Percentiles rank a stretch among this genome's conserved stretches.
These are phyloP conservation scores for Lophiotrema nucula DNA, from an alignment of 495 filamentous ascomycete species.

Conservation along the genomic window DNA sequence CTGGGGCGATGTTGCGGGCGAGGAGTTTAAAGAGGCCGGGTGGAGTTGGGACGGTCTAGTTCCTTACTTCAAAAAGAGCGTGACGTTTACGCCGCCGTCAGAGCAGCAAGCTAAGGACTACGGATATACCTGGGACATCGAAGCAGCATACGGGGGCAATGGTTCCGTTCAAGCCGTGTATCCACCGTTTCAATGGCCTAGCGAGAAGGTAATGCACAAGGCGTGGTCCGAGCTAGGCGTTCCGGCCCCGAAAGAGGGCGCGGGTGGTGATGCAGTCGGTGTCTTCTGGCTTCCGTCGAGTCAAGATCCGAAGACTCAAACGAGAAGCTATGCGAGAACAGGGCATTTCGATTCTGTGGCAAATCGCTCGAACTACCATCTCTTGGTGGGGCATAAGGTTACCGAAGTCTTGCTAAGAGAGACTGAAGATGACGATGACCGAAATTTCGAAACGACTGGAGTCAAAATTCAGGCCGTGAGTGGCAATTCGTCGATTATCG, in stretches of 20 bases:
- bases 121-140: conserved; percentile 11
- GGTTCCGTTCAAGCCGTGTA: conserved; percentile 9
- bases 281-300: conserved; percentile 17
- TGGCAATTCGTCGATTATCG: background rate
- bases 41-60: conserved; percentile 20
- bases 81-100: conserved; percentile 4
- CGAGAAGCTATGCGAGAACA: conserved; percentile 10
- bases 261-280: conserved; percentile 9
- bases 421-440: background rate
- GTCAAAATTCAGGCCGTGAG: conserved; percentile 5
- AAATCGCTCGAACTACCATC: conserved; percentile 17
- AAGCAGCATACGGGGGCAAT: conserved; percentile 17
- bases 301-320: conserved; percentile 16
- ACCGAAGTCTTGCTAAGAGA: conserved; percentile 1
- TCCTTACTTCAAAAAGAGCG: conserved; percentile 27
- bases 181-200: conserved; percentile 19
- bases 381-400: conserved; percentile 18
- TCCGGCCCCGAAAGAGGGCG: conserved; percentile 1
- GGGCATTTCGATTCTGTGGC: conserved; percentile 14
- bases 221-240: conserved; percentile 15
- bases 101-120: background rate
- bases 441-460: background rate
- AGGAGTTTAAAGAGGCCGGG: conserved; percentile 5
- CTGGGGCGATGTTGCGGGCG: conserved; percentile 15
- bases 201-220: conserved; percentile 1